Evolutionary conservation across 306 rosid genomes (phyloP).

Genomic region (Cyamopsis tetragonoloba): DNA sequence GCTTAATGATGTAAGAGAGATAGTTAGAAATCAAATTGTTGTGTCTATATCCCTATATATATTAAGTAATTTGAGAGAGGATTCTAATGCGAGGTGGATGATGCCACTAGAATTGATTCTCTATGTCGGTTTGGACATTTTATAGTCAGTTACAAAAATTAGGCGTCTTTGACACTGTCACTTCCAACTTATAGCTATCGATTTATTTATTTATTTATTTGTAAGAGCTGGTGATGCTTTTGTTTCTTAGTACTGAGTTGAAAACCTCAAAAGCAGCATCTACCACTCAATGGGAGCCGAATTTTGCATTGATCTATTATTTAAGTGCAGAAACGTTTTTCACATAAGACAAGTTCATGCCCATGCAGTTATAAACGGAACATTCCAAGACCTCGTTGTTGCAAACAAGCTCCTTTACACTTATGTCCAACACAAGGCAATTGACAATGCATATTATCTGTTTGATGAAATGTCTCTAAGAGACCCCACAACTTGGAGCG

Average conservation of each 20-base stretch:
- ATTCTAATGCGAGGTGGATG: no score
- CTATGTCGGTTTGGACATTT: no score
- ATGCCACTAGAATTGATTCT: no score
- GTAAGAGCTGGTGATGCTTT: neutral
- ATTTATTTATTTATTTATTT: no score
- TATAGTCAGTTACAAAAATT: neutral
- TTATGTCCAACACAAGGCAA: slow-evolving; percentile 42
- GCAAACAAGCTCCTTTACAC: slow-evolving; percentile 67
- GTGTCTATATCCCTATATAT: no score
- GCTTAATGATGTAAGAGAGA: no score
- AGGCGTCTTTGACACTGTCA: neutral
- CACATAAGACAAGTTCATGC: slow-evolving; percentile 66
- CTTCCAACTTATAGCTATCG: neutral
- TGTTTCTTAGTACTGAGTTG: neutral
- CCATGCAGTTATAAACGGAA: slow-evolving; percentile 37
- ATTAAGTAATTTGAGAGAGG: no score
- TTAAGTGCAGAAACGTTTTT: slow-evolving; percentile 41
- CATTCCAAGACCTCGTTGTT: slow-evolving; percentile 40
- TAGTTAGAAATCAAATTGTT: no score
- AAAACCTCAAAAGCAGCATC: neutral
- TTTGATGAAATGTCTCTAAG: slow-evolving; percentile 46
- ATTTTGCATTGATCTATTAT: slow-evolving; percentile 34
- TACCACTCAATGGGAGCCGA: slow-evolving; percentile 36
- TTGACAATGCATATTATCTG: slow-evolving; percentile 44
- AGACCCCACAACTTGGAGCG: slow-evolving; percentile 59